Evolutionary conservation across 129 eudicot species (phyloP), one percentile per base, ranked within the genome.

Genomic region (Pittosporum tobira): DNA sequence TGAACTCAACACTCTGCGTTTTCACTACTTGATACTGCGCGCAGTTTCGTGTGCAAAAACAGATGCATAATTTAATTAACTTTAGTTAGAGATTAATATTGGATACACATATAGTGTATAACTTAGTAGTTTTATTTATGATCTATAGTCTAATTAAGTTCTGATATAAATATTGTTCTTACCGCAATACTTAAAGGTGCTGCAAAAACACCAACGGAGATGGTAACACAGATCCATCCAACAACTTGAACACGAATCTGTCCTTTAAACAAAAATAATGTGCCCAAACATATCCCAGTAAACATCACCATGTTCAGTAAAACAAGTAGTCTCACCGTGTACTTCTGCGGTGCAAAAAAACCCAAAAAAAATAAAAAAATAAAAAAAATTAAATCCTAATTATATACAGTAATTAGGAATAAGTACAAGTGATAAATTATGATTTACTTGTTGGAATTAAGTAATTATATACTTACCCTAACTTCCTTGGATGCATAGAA

Each of bases 101-200:
- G n/a, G n/a, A n/a, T n/a, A n/a, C n/a, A n/a, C n/a, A n/a, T n/a
- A n/a, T n/a, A n/a, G n/a, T n/a, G n/a, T n/a, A n/a, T n/a, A n/a
- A n/a, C n/a, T n/a, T n/a, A n/a, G n/a, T n/a, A n/a, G n/a, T n/a
- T n/a, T n/a, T n/a, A n/a, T n/a, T n/a, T n/a, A n/a, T n/a, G n/a
- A n/a, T n/a, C n/a, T n/a, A n/a, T n/a, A 11, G 13, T 25, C 23
- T 12, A 3, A 45, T 14, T 14, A 45, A 1, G 16, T 5, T n/a
- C 50, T n/a, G 15, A 15, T 45, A 4, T 11, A 21, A 5, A 2
- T 11, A 0, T 18, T 0, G 25, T 29, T 30, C 68, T 69, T 65
- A 91, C 99, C 78, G 81, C 71, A 15, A 91, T 78, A 62, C 79
- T 76, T 5, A 91, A 67, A 69, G 99, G 99, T 11, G 99, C 94